Conservation (phyloP, 495 filamentous ascomycete genomes). For the Clohesyomyces aquaticus region DNA sequence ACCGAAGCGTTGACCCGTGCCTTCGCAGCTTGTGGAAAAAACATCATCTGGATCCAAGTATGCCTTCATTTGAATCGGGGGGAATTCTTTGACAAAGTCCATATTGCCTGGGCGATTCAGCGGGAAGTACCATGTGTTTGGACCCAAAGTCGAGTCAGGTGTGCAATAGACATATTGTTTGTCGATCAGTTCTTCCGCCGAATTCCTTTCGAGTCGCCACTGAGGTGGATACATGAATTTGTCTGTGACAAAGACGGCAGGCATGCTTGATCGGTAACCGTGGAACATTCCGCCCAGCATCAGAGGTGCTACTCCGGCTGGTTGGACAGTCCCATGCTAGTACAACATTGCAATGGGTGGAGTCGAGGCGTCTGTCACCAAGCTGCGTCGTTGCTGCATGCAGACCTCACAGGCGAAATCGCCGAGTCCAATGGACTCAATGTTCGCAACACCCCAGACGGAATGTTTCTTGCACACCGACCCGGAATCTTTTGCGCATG, state of each 20-base stretch:
- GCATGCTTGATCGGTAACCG: background rate
- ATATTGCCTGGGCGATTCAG: background rate
- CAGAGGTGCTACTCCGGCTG: background rate
- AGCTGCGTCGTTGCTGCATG: background rate
- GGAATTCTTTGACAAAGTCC: background rate
- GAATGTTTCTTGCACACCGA: background rate
- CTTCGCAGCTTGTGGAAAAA: too few species aligned
- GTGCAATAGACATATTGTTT: background rate
- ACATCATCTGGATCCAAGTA: background rate
- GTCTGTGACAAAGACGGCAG: background rate
- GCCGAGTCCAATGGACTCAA: background rate
- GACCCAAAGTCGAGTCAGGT: background rate
- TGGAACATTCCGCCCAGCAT: background rate
- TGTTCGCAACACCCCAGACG: background rate
- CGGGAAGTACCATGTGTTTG: background rate
- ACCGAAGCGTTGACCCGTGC: too few species aligned
- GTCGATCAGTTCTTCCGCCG: background rate
- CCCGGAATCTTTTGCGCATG: background rate
- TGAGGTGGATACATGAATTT: background rate
- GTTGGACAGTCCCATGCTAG: background rate
- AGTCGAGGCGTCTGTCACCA: background rate
- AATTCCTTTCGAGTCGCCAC: background rate
- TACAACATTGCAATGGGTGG: background rate
- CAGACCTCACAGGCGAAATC: background rate
- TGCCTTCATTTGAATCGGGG: background rate